A percentile compares a stretch with the other conserved stretches of the same genome.
Evolutionary conservation across 1,139 yeast genomes (phyloP).

Genomic region (Pichia sp.): DNA sequence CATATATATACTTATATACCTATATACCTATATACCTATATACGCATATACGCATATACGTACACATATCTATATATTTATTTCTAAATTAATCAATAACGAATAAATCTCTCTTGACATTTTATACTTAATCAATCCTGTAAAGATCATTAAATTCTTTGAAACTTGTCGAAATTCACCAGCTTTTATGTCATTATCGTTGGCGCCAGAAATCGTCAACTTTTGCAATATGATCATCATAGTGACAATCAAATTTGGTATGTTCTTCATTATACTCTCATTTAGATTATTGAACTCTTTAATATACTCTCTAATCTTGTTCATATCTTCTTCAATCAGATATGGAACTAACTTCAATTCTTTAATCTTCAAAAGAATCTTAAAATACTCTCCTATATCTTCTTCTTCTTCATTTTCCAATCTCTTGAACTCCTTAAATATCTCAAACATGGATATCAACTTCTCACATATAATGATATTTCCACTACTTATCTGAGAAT

Average conservation of each 20-base stretch:
- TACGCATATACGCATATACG: no score
- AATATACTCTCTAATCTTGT: conserved; percentile 44
- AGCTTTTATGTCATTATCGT: conserved; percentile 12
- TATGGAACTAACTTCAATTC: conserved; percentile 64
- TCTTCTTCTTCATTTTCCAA: conserved; percentile 14
- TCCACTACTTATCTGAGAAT: conserved; percentile 38
- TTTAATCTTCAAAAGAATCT: conserved; percentile 31
- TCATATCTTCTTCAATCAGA: conserved; percentile 37
- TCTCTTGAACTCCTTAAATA: conserved; percentile 52
- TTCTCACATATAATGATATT: conserved; percentile 58
- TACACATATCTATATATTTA: conserved; percentile 37
- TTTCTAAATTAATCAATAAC: conserved; percentile 64
- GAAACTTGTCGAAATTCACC: conserved; percentile 57
- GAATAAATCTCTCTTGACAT: conserved; percentile 92
- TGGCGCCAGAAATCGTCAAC: conserved; percentile 24
- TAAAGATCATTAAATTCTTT: conserved; percentile 85
- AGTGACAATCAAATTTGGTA: conserved; percentile 74
- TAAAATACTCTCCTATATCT: not conserved
- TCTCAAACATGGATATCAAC: conserved; percentile 58
- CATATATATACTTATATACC: not conserved
- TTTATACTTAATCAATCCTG: conserved; percentile 91
- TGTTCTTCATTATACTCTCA: conserved; percentile 67
- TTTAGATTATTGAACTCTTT: conserved; percentile 56
- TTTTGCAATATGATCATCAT: conserved; percentile 72
- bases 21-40: not conserved